Base-by-base conservation (phyloP, 2,329 filamentous ascomycete species). In the Fusarium fujikuroi region DNA sequence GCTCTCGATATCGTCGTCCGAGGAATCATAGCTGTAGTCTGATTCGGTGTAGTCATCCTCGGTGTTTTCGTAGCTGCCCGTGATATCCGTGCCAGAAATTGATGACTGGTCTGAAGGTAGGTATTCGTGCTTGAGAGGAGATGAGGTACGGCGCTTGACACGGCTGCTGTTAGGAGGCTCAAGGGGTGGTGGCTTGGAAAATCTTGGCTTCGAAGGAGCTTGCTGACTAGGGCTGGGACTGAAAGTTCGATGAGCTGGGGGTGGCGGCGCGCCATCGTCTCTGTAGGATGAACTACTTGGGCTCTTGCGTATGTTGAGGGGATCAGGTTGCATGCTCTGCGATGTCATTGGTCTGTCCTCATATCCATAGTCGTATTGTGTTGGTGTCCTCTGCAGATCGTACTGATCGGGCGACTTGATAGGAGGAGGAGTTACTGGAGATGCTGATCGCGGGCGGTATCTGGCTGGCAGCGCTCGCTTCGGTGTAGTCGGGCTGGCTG, bases 121-220 rank as follows among this genome's bases (percentile, higher is more conserved):
- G 77, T 98, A 99, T 83, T 99, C 95, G 79, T 98, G 95, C 84
- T 99, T 99, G 56, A 99, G 86, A 1, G 96, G 96, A 3, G 96
- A 99, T 0, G 96, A 98, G 3, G 91, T 92, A 23, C 95, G 90
- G 49, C 95, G 90, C 78, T 92, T 89, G 28, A 89, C 73, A 81
- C 81, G 86, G 72, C 76, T 78, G 37, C 80, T 80, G 74, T 76
- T 81, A 77, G 79, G 83, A 79, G 75, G 81, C 76, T 84, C 91
- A 78, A 78, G 85, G 79, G 80, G 91, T 74, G 81, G 91, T 74
- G 80, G 86, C 67, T 71, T 70, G 56, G 74, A 16, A 63, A 74
- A 61, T 66, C 74, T 66, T 66, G 74, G 59, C 72, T 70, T 72
- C 64, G 76, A 53, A 50, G 53, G 71, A 78, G 54, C 80, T 77